A percentile compares a stretch with the other conserved stretches of the same genome.
phyloP scores from a whole-genome alignment of 225 moss, liverwort and hornwort genomes.

The Marchantia polymorpha region DNA sequence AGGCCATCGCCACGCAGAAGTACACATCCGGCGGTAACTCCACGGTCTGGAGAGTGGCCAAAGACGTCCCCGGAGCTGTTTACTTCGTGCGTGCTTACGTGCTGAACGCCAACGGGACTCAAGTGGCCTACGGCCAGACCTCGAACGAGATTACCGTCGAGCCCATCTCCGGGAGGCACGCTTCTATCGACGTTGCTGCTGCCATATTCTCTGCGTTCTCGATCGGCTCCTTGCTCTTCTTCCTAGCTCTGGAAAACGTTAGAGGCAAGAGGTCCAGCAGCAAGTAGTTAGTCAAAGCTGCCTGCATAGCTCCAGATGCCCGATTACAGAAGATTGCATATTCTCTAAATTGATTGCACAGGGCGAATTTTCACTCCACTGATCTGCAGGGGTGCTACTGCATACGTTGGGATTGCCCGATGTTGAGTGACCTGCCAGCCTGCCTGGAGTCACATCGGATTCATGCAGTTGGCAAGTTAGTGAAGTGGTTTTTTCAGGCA shows the following conservation, averaged over 20 bases:
- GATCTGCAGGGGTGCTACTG: too few species aligned
- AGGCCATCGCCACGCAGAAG: slow-evolving; percentile 20
- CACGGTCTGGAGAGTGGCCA: slow-evolving; percentile 24
- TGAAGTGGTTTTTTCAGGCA: too few species aligned
- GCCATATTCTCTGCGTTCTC: slow-evolving; percentile 26
- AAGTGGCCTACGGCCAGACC: slow-evolving; percentile 51
- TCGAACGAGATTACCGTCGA: slow-evolving; percentile 45
- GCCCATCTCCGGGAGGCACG: slow-evolving; percentile 53
- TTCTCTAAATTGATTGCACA: too few species aligned
- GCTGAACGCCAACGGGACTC: slow-evolving; percentile 32
- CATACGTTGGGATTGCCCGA: too few species aligned
- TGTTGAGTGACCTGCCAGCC: too few species aligned
- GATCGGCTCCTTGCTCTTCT: slow-evolving; percentile 4
- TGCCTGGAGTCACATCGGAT: too few species aligned
- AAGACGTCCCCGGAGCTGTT: slow-evolving; percentile 43
- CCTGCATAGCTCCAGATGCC: neutral
- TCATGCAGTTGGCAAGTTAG: too few species aligned
- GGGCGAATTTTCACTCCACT: too few species aligned
- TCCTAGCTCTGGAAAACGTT: slow-evolving; percentile 9
- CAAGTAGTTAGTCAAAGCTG: neutral
- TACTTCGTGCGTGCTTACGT: slow-evolving; percentile 59
- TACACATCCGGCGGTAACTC: slow-evolving; percentile 35
- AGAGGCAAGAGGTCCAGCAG: neutral
- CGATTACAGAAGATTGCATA: too few species aligned
- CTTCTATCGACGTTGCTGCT: slow-evolving; percentile 36